phyloP scores from a whole-genome alignment of 2,329 filamentous ascomycete genomes.

The Didymella sp. region DNA sequence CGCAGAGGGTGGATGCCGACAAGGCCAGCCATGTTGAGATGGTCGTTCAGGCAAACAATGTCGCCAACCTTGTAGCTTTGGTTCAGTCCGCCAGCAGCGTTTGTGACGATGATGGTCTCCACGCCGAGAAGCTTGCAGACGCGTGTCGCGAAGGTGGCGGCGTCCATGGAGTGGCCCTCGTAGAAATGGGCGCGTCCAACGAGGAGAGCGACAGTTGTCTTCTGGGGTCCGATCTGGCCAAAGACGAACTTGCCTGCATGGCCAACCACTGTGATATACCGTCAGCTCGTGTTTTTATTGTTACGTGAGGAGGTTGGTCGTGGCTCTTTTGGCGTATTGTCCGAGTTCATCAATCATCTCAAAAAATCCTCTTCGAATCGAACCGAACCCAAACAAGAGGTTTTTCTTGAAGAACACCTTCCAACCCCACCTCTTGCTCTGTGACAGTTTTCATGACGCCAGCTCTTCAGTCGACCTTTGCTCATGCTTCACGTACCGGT shows the following conservation, averaged over 20 bases:
- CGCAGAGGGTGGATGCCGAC: slow-evolving; percentile 67
- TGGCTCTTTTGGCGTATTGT: neutral
- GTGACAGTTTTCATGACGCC: neutral
- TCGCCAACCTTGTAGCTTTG: slow-evolving; percentile 69
- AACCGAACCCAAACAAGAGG: neutral
- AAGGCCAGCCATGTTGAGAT: slow-evolving; percentile 69
- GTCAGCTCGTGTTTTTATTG: neutral
- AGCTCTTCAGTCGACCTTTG: neutral
- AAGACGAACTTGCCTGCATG: slow-evolving; percentile 72
- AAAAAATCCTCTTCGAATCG: neutral
- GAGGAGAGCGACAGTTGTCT: slow-evolving; percentile 66
- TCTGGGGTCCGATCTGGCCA: slow-evolving; percentile 61
- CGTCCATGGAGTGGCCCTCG: slow-evolving; percentile 69
- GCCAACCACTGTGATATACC: slow-evolving; percentile 55
- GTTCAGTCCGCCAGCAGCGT: slow-evolving; percentile 71
- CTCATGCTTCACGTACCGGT: slow-evolving; percentile 56
- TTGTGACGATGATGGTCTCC: slow-evolving; percentile 68
- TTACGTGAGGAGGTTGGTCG: neutral
- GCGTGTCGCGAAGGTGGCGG: slow-evolving; percentile 68
- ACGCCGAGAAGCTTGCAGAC: slow-evolving; percentile 69
- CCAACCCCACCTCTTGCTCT: neutral
- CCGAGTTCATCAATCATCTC: neutral
- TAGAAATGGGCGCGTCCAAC: slow-evolving; percentile 72
- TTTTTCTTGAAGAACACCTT: neutral
- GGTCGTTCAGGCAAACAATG: slow-evolving; percentile 70